Base-by-base conservation (phyloP, 768 basidiomycete species). In the Tylopilus sp. region DNA sequence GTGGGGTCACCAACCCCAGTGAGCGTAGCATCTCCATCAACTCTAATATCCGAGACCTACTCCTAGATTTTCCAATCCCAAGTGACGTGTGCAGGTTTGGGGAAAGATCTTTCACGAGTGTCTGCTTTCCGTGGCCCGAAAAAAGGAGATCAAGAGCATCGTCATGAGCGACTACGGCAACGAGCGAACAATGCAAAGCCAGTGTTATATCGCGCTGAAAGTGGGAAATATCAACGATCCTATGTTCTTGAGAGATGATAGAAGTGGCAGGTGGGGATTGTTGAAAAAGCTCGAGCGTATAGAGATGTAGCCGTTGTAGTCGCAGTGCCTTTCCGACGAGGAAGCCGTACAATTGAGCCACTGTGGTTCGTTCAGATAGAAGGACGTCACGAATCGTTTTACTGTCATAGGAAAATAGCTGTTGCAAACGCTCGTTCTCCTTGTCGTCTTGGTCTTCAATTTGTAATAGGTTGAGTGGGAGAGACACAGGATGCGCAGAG, bases 291-390 rank as follows among this genome's bases (percentile, higher is more conserved):
- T 71, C 64, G 29, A 86, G 71, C 24, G 75, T 74, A 42, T 76
- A 74, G 24, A 86, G 68, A 62, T 92, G 88, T 2, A 91, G 70
- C 53, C 81, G 76, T 25, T 83, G 80, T 17, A 82, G 80, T 40
- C 92, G 79, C 2, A 83, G 71, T 28, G 78, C 77, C 60, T 83
- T 84, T 14, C 86, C 90, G 14, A 81, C 73, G 40, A 87, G 78
- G 67, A 80, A 91, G 14, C 91, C 92, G 63, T 89, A 89, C 26
- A 82, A 58, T 58, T 92, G 89, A 3, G 82, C 78, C n/a, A 86
- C 63, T 3, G 88, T 85, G 25, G 81, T 81, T 42, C 80, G 77
- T 63, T 95, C 89, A 3, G 78, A 77, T n/a, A 89, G 70, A 51
- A 92, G 74, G 29, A 82, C 76, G 21, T 84, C 79, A 30, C 81